Conservation (phyloP, 1,139 yeast genomes). For the Pichia sp. region DNA sequence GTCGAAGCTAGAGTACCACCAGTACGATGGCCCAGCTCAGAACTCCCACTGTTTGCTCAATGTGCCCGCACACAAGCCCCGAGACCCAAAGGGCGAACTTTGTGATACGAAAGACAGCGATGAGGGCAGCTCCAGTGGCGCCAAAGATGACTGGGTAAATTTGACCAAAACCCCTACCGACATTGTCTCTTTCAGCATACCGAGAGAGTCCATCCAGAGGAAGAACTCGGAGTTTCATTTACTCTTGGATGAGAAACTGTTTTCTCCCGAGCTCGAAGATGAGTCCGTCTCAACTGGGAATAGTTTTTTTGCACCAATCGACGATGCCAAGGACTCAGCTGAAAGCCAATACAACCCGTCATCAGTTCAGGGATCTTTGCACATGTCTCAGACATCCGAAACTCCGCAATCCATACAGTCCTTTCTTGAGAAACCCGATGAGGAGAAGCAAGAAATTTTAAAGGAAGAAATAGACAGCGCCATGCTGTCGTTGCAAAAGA, state of each 20-base stretch:
- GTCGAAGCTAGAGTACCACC: background rate
- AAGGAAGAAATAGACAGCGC: slow-evolving; percentile 10
- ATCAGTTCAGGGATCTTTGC: no score
- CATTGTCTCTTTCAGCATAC: background rate
- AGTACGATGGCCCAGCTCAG: background rate
- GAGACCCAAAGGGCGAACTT: background rate
- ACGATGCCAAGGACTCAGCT: background rate
- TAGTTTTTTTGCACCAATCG: background rate
- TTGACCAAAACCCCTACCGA: background rate
- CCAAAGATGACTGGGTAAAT: background rate
- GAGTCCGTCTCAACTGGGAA: background rate
- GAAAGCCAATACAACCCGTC: no score
- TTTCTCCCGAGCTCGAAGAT: background rate
- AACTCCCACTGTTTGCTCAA: background rate
- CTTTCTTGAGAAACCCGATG: background rate
- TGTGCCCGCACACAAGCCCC: background rate
- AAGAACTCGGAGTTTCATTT: slow-evolving; percentile 1
- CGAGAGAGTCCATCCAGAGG: background rate
- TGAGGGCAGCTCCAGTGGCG: background rate
- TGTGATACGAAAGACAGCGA: background rate
- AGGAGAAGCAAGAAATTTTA: slow-evolving; percentile 10
- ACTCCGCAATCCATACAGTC: background rate
- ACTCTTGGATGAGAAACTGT: background rate
- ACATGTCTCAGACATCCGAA: no score
- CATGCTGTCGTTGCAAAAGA: slow-evolving; percentile 6